A percentile compares a stretch with the other conserved stretches of the same genome.
Conservation (phyloP, 1,284 basidiomycete species). For the Jaminaea rosea region DNA sequence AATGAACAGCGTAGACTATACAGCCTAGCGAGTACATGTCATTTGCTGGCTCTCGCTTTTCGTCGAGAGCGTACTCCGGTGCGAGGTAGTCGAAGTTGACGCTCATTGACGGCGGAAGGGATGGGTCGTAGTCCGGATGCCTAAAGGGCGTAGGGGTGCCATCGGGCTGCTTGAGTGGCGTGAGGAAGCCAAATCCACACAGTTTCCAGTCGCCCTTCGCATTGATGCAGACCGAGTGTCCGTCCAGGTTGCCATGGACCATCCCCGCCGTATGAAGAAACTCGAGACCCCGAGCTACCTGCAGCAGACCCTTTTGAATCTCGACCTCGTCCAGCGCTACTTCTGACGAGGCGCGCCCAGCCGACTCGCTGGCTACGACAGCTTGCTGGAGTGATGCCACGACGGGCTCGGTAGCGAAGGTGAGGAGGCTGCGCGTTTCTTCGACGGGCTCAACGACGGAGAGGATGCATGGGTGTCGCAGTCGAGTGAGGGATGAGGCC, state of each 20-base stretch:
- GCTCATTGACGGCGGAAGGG: conserved; percentile 71
- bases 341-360: conserved; percentile 6
- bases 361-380: conserved; percentile 8
- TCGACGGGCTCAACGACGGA: conserved; percentile 98
- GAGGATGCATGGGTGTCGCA: conserved; percentile 90
- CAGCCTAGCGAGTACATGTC: conserved; percentile 94
- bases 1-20: conserved; percentile 67
- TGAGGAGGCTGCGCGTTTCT: conserved; percentile 71
- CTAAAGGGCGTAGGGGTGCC: conserved; percentile 72
- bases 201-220: conserved; percentile 94
- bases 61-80: conserved; percentile 88
- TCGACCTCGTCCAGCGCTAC: conserved; percentile 50
- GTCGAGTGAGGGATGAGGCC: conserved; percentile 73
- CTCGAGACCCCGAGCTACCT: conserved; percentile 81
- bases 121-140: conserved; percentile 76
- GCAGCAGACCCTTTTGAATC: conserved; percentile 93
- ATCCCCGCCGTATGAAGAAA: conserved; percentile 85
- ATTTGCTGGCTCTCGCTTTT: conserved; percentile 70
- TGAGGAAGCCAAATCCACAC: conserved; percentile 72
- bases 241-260: conserved; percentile 82
- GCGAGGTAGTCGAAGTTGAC: conserved; percentile 89
- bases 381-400: conserved; percentile 20
- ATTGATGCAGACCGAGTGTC: conserved; percentile 50
- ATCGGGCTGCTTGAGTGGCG: conserved; percentile 63
- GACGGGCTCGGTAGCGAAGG: conserved; percentile 79